phyloP scores from a whole-genome alignment of 495 filamentous ascomycete genomes.

The Annulohypoxylon bovei region DNA sequence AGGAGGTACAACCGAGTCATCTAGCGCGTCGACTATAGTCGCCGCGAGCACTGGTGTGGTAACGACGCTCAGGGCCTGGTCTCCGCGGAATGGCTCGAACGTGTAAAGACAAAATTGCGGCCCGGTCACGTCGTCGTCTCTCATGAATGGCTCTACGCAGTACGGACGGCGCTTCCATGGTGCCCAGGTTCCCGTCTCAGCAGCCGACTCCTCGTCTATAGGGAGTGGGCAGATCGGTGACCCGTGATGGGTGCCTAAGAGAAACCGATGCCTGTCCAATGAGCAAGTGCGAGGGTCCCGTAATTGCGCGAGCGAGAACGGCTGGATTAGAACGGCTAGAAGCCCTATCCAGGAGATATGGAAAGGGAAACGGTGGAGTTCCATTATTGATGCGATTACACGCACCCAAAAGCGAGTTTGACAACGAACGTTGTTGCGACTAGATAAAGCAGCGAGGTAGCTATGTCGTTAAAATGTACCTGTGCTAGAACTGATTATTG shows the following conservation, averaged over 20 bases:
- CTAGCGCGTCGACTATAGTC: conserved; percentile 42
- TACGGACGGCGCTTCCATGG: conserved; percentile 47
- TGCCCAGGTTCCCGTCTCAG: conserved; percentile 26
- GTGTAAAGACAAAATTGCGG: conserved; percentile 51
- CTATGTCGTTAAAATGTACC: not conserved
- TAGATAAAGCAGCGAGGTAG: not conserved
- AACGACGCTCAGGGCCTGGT: conserved; percentile 46
- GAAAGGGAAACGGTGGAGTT: not conserved
- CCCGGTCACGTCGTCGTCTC: conserved; percentile 12
- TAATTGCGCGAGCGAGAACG: not conserved
- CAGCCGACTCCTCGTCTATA: conserved; percentile 30
- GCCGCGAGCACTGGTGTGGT: conserved; percentile 41
- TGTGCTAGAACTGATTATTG: not conserved
- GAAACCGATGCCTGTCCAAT: not conserved
- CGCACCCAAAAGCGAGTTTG: not conserved
- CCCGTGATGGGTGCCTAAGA: not conserved
- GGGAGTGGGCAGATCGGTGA: conserved; percentile 24
- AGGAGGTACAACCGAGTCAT: conserved; percentile 39
- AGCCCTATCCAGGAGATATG: not conserved
- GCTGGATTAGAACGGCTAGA: not conserved
- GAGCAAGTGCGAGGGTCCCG: conserved; percentile 8
- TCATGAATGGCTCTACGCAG: conserved; percentile 34
- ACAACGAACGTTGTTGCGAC: not conserved
- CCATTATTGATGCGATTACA: not conserved
- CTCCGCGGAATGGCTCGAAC: conserved; percentile 45